Evolutionary conservation across 2,329 filamentous ascomycete genomes (phyloP), one percentile per base, ranked within the genome.

Genomic region (Didymella arachidicola): DNA sequence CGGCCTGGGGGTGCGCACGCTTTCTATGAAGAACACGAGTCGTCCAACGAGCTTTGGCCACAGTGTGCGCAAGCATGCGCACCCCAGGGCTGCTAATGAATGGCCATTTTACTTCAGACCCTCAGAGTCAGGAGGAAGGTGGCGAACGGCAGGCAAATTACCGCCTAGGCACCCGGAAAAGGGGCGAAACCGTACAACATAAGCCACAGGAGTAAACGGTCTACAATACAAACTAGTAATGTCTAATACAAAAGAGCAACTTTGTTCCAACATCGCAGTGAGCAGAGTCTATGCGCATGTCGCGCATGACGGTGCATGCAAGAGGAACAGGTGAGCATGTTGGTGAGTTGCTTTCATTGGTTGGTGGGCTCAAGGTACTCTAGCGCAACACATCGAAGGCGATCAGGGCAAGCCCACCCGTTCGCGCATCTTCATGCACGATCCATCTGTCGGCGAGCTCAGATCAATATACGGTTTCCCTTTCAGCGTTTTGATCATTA

Each of bases 141-240:
- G 56, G 56, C 56, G 43, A 59, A 54, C 56, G 56, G 50, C 39
- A 50, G 45, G 56, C 41, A 59, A 59, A 59, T 54, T 59, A 59
- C 50, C 45, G 56, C 46, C 53, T 54, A 54, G 45, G 49, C 39
- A 53, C 45, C 50, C 54, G 50, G 43, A 49, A 52, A 59, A 59
- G 56, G 56, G 56, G 56, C 50, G 41, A 59, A 57, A 46, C 46
- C 49, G 50, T 59, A 27, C 56, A 42, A 54, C 50, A n/a, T 32
- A 36, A 43, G 38, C 30, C 30, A 27, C 30, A 30, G 46, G 14
- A 38, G 34, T 7, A 44, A 26, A 26, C 27, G 19, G 19, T 26
- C n/a, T 29, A 41, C 25, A 18, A 29, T 7, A 6, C 6, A 18
- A 14, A 6, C 8, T 16, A 19, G n/a, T 7, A 19, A 8, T 26